Conservation (phyloP, 1,284 basidiomycete species). For the Laetiporus sulphureus region DNA sequence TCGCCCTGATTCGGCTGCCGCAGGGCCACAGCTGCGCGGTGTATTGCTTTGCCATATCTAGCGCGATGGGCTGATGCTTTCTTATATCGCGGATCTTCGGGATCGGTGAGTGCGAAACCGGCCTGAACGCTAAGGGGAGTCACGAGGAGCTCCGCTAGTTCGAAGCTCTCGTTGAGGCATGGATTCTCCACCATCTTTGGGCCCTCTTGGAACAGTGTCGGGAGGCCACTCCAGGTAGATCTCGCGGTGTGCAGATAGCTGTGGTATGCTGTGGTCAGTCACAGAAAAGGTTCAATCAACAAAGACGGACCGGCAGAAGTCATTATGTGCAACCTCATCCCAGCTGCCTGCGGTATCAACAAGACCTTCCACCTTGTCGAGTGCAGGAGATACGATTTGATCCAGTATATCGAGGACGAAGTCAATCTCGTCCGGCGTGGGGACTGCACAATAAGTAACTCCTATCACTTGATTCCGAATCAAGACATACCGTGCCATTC, state of each 20-base stretch:
- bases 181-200: constrained; percentile 47
- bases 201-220: constrained; percentile 60
- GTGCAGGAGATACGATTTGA: constrained; percentile 56
- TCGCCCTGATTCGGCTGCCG: constrained; percentile 58
- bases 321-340: constrained; percentile 78
- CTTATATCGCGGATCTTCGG: constrained; percentile 72
- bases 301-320: constrained; percentile 79
- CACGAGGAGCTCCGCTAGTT: constrained; percentile 62
- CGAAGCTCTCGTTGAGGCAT: constrained; percentile 53
- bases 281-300: constrained; percentile 3
- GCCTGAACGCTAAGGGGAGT: constrained; percentile 58
- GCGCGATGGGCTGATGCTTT: constrained; percentile 53
- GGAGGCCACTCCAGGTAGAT: constrained; percentile 67
- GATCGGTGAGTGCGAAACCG: constrained; percentile 73
- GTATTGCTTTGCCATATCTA: constrained; percentile 67
- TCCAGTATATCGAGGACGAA: constrained; percentile 81
- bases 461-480: too few relatives aligned
- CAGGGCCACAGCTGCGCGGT: constrained; percentile 65
- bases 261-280: constrained; percentile 5
- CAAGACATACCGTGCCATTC: constrained; percentile 76
- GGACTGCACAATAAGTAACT: constrained; percentile 36
- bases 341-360: constrained; percentile 51
- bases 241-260: constrained; percentile 62
- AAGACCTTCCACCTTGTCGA: constrained; percentile 66
- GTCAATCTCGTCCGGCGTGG: constrained; percentile 68